Evolutionary conservation across 345 rosid genomes (phyloP).

Genomic region (Eucalyptus polybractea): DNA sequence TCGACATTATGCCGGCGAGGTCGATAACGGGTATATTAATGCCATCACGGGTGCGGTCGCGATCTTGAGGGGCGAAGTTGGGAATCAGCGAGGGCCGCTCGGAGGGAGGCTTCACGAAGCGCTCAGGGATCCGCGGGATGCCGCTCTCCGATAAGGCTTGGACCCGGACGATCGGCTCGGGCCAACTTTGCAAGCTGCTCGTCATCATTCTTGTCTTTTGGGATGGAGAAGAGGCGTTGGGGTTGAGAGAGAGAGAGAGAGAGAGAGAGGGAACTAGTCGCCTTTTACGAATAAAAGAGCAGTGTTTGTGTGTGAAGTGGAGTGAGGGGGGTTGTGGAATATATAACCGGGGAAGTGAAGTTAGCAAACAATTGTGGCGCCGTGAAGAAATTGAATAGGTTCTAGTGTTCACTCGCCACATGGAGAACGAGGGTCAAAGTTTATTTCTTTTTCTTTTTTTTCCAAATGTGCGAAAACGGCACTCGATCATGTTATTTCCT

Average conservation of each 20-base stretch:
- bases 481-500: background rate
- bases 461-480: background rate
- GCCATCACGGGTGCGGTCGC: background rate
- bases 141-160: conserved; percentile 67
- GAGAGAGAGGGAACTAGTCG: background rate
- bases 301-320: background rate
- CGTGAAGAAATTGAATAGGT: conserved; percentile 8
- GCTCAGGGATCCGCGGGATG: conserved; percentile 29
- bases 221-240: background rate
- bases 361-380: conserved; percentile 4
- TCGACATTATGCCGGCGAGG: conserved; percentile 8
- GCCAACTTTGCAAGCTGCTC: conserved; percentile 30
- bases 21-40: conserved; percentile 53
- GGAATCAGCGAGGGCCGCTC: conserved; percentile 27
- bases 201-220: background rate
- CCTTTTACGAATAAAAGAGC: background rate
- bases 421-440: background rate
- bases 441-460: background rate
- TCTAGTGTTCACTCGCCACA: background rate
- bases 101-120: conserved; percentile 38
- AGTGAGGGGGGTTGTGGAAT: background rate
- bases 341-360: background rate
- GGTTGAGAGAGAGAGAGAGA: too few relatives aligned
- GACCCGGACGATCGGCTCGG: conserved; percentile 77
- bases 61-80: background rate